Evolutionary conservation across 2,329 filamentous ascomycete species (phyloP), one percentile per base, ranked within the genome.

Genomic region (Lizonia empirigonia): DNA sequence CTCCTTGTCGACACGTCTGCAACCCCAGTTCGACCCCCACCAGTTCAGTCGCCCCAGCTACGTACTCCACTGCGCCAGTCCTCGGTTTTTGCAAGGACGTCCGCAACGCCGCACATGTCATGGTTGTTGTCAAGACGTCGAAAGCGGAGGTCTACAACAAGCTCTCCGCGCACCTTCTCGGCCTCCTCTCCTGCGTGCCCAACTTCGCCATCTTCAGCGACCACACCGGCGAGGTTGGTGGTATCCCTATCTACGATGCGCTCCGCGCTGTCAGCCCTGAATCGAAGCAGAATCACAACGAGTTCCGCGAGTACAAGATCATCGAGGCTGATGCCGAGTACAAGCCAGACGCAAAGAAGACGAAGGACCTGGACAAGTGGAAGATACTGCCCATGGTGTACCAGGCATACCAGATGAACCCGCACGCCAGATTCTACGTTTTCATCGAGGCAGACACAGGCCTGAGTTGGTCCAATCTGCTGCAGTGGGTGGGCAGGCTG

Each of bases 141-240:
- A 82, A 82, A 13, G 82, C 81, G 7, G 82, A 85, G 59, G 76
- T 81, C 12, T 68, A 74, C 44, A 76, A 80, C 22, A 83, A 84
- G 62, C 75, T 85, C 2, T 81, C 82, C 1, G 68, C 77, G 2
- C 82, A 85, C 58, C 76, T 84, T 50, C 65, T 75, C 41, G 82
- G 80, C 1, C 82, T 81, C 0, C 73, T 85, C 16, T 74, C 75
- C 55, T 85, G 83, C 70, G 76, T 82, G 33, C 78, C 80, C 24
- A 72, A 83, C 64, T 80, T 78, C 44, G 76, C 79, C 41, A 79
- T 86, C 60, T 84, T 83, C 69, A 85, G 82, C 53, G 83, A 85
- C 65, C 80, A 80, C 45, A 76, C 78, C 20, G 68, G 64, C 78
- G 82, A 64, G 67, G 76, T 85, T 38, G 72, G 76, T 9, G 81